Evolutionary conservation across 2,329 filamentous ascomycete genomes (phyloP).

Genomic region (Phoma sp.): DNA sequence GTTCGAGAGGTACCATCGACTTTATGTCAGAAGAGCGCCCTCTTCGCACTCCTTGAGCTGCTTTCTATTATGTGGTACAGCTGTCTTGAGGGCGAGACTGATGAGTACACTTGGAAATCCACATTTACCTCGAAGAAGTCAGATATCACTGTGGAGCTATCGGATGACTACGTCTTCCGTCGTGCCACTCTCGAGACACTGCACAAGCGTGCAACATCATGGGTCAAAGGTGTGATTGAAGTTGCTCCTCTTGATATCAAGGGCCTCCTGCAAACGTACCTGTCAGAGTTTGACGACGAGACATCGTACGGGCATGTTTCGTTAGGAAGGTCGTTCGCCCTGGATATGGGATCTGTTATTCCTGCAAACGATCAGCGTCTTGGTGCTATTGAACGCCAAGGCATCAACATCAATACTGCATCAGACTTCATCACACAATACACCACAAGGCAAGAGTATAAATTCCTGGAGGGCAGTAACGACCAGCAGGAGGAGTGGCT

Average conservation of each 20-base stretch:
- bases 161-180: slow-evolving; percentile 87
- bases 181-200: slow-evolving; percentile 79
- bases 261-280: slow-evolving; percentile 91
- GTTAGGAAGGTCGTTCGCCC: slow-evolving; percentile 88
- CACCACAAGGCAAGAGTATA: slow-evolving; percentile 93
- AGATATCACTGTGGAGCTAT: slow-evolving; percentile 84
- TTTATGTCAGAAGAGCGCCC: slow-evolving; percentile 84
- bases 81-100: slow-evolving; percentile 91
- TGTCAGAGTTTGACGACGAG: slow-evolving; percentile 93
- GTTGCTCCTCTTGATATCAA: slow-evolving; percentile 93
- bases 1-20: slow-evolving; percentile 85
- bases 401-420: slow-evolving; percentile 82
- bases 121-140: slow-evolving; percentile 78
- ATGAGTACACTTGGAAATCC: slow-evolving; percentile 87
- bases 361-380: slow-evolving; percentile 86
- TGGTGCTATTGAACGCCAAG: slow-evolving; percentile 75
- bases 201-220: slow-evolving; percentile 75
- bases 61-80: slow-evolving; percentile 94
- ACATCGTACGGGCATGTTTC: slow-evolving; percentile 90
- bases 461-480: slow-evolving; percentile 78
- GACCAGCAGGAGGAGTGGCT: slow-evolving; percentile 69
- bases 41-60: slow-evolving; percentile 92
- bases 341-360: slow-evolving; percentile 88
- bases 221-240: slow-evolving; percentile 81
- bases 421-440: slow-evolving; percentile 98